Conservation (phyloP, 257 asterid species). For the Nicotiana otophora region DNA sequence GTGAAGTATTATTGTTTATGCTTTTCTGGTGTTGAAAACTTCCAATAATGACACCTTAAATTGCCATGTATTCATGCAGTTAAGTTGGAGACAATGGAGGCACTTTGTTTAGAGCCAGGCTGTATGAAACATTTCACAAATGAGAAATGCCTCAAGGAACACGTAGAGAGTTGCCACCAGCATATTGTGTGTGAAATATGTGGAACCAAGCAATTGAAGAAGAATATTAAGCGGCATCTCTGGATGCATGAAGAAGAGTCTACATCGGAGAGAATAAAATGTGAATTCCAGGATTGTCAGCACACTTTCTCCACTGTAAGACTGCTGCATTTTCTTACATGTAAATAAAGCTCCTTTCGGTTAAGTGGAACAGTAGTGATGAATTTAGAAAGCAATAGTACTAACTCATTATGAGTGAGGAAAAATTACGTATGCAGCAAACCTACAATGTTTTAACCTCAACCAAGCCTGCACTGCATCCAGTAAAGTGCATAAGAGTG, state of each 20-base stretch:
- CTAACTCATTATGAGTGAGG: neutral
- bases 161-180: conserved; percentile 59
- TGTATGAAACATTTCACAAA: conserved; percentile 82
- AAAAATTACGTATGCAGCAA: neutral
- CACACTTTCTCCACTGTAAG: conserved; percentile 65
- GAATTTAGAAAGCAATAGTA: neutral
- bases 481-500: neutral
- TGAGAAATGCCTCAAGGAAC: conserved; percentile 70
- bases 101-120: conserved; percentile 66
- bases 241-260: conserved; percentile 44
- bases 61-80: conserved; percentile 40
- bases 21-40: neutral
- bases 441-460: neutral
- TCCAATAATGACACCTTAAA: neutral
- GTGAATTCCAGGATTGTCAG: conserved; percentile 51
- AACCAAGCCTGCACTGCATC: neutral
- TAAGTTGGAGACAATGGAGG: conserved; percentile 68
- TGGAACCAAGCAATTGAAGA: conserved; percentile 68
- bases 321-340: neutral
- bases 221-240: conserved; percentile 82
- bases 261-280: conserved; percentile 40
- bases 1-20: neutral
- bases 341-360: neutral
- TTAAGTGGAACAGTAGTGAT: neutral
- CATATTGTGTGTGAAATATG: conserved; percentile 62